Conservation (phyloP, 768 basidiomycete genomes). For the Termitomyces sp. region DNA sequence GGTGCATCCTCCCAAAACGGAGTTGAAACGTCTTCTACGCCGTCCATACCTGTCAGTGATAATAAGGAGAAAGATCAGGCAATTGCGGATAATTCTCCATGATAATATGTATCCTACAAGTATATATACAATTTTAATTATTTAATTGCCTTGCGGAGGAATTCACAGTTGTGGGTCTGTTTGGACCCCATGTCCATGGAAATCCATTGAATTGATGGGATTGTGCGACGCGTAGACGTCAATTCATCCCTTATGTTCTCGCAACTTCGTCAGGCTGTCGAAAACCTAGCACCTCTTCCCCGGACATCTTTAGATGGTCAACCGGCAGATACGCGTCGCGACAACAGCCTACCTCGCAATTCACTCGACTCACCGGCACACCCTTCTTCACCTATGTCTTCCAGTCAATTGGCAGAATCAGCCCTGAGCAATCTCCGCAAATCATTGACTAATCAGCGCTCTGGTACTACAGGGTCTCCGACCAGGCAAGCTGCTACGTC, state of each 20-base stretch:
- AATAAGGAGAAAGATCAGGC: slow-evolving; percentile 61
- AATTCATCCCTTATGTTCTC: slow-evolving; percentile 53
- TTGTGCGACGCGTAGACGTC: not conserved
- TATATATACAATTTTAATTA: not conserved
- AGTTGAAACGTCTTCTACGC: not conserved
- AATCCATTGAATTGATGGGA: not conserved
- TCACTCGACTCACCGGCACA: slow-evolving; percentile 24
- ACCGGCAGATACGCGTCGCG: slow-evolving; percentile 14
- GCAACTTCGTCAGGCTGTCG: slow-evolving; percentile 68
- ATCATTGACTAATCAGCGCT: slow-evolving; percentile 49
- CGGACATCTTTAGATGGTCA: slow-evolving; percentile 28
- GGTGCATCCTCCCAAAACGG: slow-evolving; percentile 22
- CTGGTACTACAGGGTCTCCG: slow-evolving; percentile 29
- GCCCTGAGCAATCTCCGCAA: slow-evolving; percentile 58
- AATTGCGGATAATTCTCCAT: not conserved
- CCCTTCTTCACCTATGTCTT: slow-evolving; percentile 30
- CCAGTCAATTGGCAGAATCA: slow-evolving; percentile 55
- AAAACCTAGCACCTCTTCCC: slow-evolving; percentile 52
- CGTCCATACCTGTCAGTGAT: slow-evolving; percentile 21
- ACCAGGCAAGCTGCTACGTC: slow-evolving; percentile 13
- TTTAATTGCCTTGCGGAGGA: not conserved
- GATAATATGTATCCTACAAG: not conserved
- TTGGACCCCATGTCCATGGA: not conserved
- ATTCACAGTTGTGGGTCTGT: not conserved
- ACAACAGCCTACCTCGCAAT: slow-evolving; percentile 20